Evolutionary conservation across 495 filamentous ascomycete species (phyloP).

Genomic region (Podospora tetraspora): DNA sequence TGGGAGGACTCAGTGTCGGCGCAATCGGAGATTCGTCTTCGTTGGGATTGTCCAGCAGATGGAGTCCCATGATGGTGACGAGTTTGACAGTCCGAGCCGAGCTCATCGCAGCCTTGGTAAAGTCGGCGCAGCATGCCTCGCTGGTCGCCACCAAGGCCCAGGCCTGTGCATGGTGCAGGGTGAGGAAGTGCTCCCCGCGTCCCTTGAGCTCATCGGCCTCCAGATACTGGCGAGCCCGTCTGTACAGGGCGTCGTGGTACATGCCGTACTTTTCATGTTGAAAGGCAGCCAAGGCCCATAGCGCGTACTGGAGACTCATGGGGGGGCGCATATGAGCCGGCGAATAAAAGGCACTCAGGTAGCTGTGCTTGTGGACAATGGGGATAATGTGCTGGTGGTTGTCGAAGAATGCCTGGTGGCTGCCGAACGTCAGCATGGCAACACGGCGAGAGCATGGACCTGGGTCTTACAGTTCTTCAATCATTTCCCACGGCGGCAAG

Average conservation of each 20-base stretch:
- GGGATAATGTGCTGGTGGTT: conserved; percentile 34
- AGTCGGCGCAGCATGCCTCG: conserved; percentile 39
- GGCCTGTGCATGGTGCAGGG: conserved; percentile 42
- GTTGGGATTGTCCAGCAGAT: conserved; percentile 38
- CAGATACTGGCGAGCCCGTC: conserved; percentile 44
- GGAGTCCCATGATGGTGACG: conserved; percentile 44
- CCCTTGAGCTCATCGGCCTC: conserved; percentile 46
- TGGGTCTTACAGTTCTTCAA: conserved; percentile 44
- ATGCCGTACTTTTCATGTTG: conserved; percentile 34
- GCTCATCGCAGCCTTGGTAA: conserved; percentile 44
- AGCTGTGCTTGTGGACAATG: conserved; percentile 38
- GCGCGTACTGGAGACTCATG: conserved; percentile 45
- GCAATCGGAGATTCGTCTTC: conserved; percentile 32
- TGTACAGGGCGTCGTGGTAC: conserved; percentile 43
- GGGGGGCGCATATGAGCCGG: conserved; percentile 43
- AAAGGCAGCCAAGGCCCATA: conserved; percentile 41
- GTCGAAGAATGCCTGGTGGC: conserved; percentile 39
- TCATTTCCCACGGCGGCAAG: conserved; percentile 41
- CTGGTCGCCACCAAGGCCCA: conserved; percentile 40
- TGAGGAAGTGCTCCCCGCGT: conserved; percentile 42
- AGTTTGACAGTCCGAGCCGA: conserved; percentile 37
- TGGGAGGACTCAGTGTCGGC: conserved; percentile 33
- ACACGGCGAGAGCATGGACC: not conserved
- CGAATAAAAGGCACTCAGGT: conserved; percentile 38
- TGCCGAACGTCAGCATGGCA: conserved; percentile 15